Conservation (phyloP, 257 asterid genomes). For the Parsonsia alboflavescens region DNA sequence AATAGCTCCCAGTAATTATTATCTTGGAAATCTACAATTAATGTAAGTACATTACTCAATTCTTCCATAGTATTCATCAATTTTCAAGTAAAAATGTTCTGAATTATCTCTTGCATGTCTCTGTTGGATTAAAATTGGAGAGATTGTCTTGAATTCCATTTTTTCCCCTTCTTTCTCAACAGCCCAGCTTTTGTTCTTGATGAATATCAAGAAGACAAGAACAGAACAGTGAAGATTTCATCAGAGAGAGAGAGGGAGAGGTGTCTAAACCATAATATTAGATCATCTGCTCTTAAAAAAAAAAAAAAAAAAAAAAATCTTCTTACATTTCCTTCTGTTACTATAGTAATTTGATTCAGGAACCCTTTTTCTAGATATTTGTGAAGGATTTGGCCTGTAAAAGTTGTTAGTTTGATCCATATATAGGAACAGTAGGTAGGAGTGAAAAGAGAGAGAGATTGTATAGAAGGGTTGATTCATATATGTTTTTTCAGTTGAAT, state of each 20-base stretch:
- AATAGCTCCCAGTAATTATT: conserved; percentile 22
- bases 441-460: conserved; percentile 23
- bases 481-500: conserved; percentile 11
- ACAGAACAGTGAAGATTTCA: conserved; percentile 9
- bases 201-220: conserved; percentile 4
- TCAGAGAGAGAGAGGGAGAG: conserved; percentile 6
- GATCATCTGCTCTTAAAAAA: too few relatives aligned
- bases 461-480: conserved; percentile 35
- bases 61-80: too few relatives aligned
- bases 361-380: conserved; percentile 21
- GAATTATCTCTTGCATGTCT: not conserved
- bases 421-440: conserved; percentile 26
- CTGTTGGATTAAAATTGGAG: not conserved
- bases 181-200: conserved; percentile 12
- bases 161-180: not conserved
- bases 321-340: conserved; percentile 15
- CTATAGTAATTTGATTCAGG: conserved; percentile 14
- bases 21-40: not conserved
- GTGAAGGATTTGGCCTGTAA: conserved; percentile 37
- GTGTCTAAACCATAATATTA: conserved; percentile 18
- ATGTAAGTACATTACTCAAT: not conserved
- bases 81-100: not conserved
- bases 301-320: too few relatives aligned
- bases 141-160: not conserved
- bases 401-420: conserved; percentile 37